Evolutionary conservation across 2,329 filamentous ascomycete genomes (phyloP).

Genomic region (Alternaria alternata): DNA sequence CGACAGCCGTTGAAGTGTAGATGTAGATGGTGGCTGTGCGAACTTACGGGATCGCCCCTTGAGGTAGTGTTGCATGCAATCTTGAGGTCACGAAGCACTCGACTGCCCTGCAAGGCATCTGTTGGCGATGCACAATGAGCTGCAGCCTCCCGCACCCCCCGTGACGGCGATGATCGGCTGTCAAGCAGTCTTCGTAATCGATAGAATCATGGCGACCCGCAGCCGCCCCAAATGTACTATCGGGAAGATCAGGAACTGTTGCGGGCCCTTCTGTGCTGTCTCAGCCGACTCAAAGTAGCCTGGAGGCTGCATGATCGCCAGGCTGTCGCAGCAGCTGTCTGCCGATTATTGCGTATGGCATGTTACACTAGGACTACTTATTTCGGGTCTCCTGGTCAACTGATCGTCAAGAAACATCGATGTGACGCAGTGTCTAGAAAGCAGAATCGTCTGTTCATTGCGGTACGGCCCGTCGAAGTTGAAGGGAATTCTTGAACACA

Average conservation of each 20-base stretch:
- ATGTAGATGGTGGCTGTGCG: conserved; percentile 49
- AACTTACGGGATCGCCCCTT: conserved; percentile 35
- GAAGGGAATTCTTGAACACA: conserved; percentile 10
- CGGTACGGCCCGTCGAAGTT: conserved; percentile 38
- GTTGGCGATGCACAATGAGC: conserved; percentile 38
- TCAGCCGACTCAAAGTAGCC: conserved; percentile 39
- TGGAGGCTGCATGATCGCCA: conserved; percentile 27
- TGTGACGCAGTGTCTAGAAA: conserved; percentile 34
- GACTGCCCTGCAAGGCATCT: conserved; percentile 42
- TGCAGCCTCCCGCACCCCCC: conserved; percentile 50
- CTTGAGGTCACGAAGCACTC: conserved; percentile 43
- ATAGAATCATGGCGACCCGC: conserved; percentile 46
- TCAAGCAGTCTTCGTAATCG: conserved; percentile 38
- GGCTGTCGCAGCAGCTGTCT: conserved; percentile 23
- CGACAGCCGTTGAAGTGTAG: conserved; percentile 47
- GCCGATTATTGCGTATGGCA: conserved; percentile 27
- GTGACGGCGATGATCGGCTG: conserved; percentile 40
- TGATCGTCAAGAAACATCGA: conserved; percentile 29
- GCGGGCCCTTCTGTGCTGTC: conserved; percentile 36
- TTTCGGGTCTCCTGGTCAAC: conserved; percentile 36
- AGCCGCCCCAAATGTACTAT: conserved; percentile 40
- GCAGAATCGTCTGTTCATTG: conserved; percentile 38
- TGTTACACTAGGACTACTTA: conserved; percentile 42
- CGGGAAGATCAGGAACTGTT: conserved; percentile 40
- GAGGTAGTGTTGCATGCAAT: conserved; percentile 33